Conservation (phyloP, 192 early-diverging fungal species). For the Coemansia umbellata region DNA sequence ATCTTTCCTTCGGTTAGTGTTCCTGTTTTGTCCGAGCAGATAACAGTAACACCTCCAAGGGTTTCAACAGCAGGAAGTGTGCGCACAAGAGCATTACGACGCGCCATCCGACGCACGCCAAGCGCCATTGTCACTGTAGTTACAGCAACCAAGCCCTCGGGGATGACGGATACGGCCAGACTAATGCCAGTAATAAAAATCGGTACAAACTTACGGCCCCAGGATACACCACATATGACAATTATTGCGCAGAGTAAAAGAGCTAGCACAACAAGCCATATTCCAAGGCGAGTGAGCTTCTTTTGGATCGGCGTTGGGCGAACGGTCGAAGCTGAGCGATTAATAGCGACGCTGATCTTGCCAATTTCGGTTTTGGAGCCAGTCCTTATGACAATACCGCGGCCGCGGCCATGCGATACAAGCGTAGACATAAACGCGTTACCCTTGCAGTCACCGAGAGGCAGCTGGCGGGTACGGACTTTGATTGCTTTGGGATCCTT, state of each 20-base stretch:
- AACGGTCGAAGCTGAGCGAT: slow-evolving; percentile 51
- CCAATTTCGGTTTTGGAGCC: slow-evolving; percentile 91
- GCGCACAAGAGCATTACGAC: slow-evolving; percentile 81
- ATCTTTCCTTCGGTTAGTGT: slow-evolving; percentile 98
- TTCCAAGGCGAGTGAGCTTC: slow-evolving; percentile 76
- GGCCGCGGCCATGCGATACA: slow-evolving; percentile 84
- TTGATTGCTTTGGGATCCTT: slow-evolving; percentile 58
- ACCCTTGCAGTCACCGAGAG: slow-evolving; percentile 90
- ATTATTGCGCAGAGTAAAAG: slow-evolving; percentile 78
- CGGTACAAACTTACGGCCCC: slow-evolving; percentile 60
- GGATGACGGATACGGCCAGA: slow-evolving; percentile 94
- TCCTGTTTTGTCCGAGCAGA: slow-evolving; percentile 97
- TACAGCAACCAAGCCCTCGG: slow-evolving; percentile 97
- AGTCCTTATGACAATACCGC: slow-evolving; percentile 89
- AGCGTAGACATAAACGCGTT: slow-evolving; percentile 97
- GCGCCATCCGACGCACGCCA: slow-evolving; percentile 92
- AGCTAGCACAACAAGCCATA: slow-evolving; percentile 79
- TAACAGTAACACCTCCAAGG: slow-evolving; percentile 89
- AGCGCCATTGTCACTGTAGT: slow-evolving; percentile 96
- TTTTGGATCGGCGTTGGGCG: slow-evolving; percentile 65
- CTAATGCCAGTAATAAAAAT: slow-evolving; percentile 83
- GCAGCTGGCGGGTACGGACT: slow-evolving; percentile 49
- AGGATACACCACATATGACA: slow-evolving; percentile 76
- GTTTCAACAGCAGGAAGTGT: slow-evolving; percentile 94
- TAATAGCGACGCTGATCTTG: slow-evolving; percentile 86